These are phyloP conservation scores for Ettlia oleoabundans DNA, from an alignment of 139 green algal genomes.

Conservation along the genomic window DNA sequence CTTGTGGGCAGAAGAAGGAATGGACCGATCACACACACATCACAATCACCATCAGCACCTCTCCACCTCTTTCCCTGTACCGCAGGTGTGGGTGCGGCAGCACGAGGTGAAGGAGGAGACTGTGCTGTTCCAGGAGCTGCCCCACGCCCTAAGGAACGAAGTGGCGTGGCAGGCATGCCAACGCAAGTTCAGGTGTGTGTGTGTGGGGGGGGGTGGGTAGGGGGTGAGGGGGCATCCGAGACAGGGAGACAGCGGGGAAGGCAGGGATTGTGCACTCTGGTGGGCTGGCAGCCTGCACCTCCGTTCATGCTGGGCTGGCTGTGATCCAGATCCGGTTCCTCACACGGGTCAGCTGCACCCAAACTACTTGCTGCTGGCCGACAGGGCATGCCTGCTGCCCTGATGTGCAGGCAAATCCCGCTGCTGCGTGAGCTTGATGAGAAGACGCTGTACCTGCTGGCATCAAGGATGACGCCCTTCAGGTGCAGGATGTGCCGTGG, in stretches of 20 bases:
- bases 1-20: no score
- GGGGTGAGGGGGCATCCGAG: no score
- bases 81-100: slow-evolving; percentile 53
- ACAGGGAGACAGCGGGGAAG: no score
- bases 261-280: no score
- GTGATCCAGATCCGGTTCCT: no score
- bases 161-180: slow-evolving; percentile 38
- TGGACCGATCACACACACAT: not conserved
- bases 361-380: no score
- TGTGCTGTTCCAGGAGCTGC: slow-evolving; percentile 47
- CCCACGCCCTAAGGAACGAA: slow-evolving; percentile 29
- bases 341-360: no score
- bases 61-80: no score
- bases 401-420: slow-evolving; percentile 16
- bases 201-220: no score
- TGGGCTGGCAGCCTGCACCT: no score
- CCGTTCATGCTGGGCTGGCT: no score
- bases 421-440: slow-evolving; percentile 36
- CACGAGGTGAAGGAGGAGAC: slow-evolving; percentile 34
- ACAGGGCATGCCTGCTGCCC: no score
- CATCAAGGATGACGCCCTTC: slow-evolving; percentile 28
- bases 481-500: not conserved
- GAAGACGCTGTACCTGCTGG: slow-evolving; percentile 38
- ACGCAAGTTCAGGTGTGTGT: not conserved
- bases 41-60: not conserved